Percentiles rank a stretch among this genome's conserved stretches.
These are phyloP conservation scores for Emericellopsis cladophorae DNA, from an alignment of 2,329 filamentous ascomycete species.

Conservation along the genomic window DNA sequence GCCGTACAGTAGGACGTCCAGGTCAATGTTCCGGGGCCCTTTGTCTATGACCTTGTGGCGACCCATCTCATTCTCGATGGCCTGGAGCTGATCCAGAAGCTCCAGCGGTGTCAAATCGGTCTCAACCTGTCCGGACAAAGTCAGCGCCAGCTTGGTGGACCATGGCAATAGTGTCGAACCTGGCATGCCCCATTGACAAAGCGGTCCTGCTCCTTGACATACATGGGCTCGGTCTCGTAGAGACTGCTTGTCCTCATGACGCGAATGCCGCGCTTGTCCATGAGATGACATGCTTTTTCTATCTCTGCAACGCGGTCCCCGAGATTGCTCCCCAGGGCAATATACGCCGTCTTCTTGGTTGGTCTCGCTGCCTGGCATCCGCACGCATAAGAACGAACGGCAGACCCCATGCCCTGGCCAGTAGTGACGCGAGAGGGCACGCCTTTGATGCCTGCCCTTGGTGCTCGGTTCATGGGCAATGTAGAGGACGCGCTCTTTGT, in stretches of 20 bases:
- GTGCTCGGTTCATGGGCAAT: too few relatives aligned
- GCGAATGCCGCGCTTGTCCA: slow-evolving; percentile 60
- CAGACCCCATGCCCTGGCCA: too few relatives aligned
- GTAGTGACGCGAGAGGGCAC: too few relatives aligned
- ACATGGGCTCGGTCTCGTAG: slow-evolving; percentile 96
- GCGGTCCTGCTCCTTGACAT: slow-evolving; percentile 73
- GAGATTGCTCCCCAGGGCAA: slow-evolving; percentile 87
- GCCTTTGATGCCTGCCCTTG: too few relatives aligned
- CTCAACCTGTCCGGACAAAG: slow-evolving; percentile 47
- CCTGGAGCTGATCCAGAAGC: slow-evolving; percentile 70
- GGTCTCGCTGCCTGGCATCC: not conserved
- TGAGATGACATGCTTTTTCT: slow-evolving; percentile 66
- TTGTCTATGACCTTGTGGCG: slow-evolving; percentile 82
- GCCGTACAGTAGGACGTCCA: slow-evolving; percentile 82
- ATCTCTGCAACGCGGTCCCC: slow-evolving; percentile 78
- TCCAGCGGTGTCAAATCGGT: slow-evolving; percentile 63
- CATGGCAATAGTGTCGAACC: slow-evolving; percentile 36
- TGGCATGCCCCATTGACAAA: slow-evolving; percentile 92
- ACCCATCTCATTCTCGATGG: slow-evolving; percentile 69
- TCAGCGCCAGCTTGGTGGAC: not conserved
- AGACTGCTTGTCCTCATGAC: slow-evolving; percentile 74
- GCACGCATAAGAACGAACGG: not conserved
- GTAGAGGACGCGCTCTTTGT: not conserved
- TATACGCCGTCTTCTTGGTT: slow-evolving; percentile 45
- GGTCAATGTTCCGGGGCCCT: slow-evolving; percentile 84